These are phyloP conservation scores for Priceomyces melissophilus DNA, from an alignment of 805 yeast genomes.

Conservation along the genomic window DNA sequence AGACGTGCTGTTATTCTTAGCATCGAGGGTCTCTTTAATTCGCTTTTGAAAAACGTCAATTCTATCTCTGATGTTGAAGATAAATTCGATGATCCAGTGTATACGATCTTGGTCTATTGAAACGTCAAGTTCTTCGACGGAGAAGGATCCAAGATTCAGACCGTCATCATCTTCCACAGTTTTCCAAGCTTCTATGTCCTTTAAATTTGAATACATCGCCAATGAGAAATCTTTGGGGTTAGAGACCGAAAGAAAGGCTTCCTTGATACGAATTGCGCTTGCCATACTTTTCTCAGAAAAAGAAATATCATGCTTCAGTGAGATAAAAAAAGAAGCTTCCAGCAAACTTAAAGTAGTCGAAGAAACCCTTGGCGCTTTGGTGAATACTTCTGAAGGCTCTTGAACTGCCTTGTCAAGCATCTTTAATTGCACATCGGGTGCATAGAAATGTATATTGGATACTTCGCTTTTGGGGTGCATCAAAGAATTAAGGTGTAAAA, in stretches of 20 bases:
- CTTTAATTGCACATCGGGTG: conserved; percentile 42
- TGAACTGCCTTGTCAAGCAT: conserved; percentile 30
- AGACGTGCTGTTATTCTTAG: conserved; percentile 13
- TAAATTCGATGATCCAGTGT: conserved; percentile 20
- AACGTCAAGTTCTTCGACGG: conserved; percentile 16
- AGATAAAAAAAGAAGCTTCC: conserved; percentile 35
- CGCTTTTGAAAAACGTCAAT: background rate
- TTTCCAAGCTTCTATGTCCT: conserved; percentile 37
- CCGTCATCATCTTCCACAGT: conserved; percentile 15
- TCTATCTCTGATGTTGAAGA: conserved; percentile 4
- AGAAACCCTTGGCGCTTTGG: conserved; percentile 26
- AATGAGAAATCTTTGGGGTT: conserved; percentile 18
- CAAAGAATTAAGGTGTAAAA: conserved; percentile 38
- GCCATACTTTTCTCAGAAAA: conserved; percentile 4
- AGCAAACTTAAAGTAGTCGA: conserved; percentile 23
- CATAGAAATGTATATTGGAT: conserved; percentile 43
- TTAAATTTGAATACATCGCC: conserved; percentile 15
- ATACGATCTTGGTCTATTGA: conserved; percentile 18
- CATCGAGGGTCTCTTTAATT: conserved; percentile 8
- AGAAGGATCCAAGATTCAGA: conserved; percentile 15
- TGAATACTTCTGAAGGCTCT: conserved; percentile 18
- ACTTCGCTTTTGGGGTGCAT: conserved; percentile 32
- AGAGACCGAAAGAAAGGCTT: conserved; percentile 17
- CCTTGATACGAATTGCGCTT: conserved; percentile 32
- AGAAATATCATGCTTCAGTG: conserved; percentile 12